Evolutionary conservation across 805 yeast species (phyloP).

Genomic region (Saturnispora zaruensis): DNA sequence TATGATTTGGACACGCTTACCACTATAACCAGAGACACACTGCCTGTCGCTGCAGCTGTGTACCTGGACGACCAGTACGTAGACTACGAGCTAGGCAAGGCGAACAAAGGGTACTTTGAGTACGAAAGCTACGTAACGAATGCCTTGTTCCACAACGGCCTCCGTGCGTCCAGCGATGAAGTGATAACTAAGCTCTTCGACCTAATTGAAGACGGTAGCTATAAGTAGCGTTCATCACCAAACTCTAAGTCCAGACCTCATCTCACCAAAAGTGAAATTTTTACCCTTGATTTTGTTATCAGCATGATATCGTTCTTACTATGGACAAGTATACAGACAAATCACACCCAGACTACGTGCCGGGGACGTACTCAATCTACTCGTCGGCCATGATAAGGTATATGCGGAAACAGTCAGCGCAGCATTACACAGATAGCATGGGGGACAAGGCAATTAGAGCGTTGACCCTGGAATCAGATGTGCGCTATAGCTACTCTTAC

Average conservation of each 20-base stretch:
- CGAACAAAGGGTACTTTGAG: constrained; percentile 18
- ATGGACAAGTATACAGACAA: constrained; percentile 32
- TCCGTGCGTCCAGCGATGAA: constrained; percentile 33
- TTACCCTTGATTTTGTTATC: not conserved
- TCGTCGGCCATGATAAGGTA: constrained; percentile 29
- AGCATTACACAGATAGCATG: constrained; percentile 6
- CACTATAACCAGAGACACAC: constrained; percentile 10
- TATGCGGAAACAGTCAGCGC: constrained; percentile 9
- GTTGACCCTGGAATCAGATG: not conserved
- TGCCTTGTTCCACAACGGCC: constrained; percentile 44
- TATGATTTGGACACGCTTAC: constrained; percentile 21
- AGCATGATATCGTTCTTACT: not conserved
- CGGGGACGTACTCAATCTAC: constrained; percentile 50
- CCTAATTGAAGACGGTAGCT: constrained; percentile 30
- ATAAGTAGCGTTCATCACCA: constrained; percentile 5
- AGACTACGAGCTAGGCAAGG: constrained; percentile 33
- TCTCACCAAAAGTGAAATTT: not conserved
- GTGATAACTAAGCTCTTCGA: constrained; percentile 34
- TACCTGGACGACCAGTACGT: constrained; percentile 45
- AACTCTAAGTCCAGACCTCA: not conserved
- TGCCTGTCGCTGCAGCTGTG: constrained; percentile 43
- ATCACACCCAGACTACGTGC: constrained; percentile 36
- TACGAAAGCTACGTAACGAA: constrained; percentile 37
- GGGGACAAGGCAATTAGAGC: not conserved
- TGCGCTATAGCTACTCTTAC: constrained; percentile 17